phyloP scores from a whole-genome alignment of 768 basidiomycete species.

The Boletus huronensis region DNA sequence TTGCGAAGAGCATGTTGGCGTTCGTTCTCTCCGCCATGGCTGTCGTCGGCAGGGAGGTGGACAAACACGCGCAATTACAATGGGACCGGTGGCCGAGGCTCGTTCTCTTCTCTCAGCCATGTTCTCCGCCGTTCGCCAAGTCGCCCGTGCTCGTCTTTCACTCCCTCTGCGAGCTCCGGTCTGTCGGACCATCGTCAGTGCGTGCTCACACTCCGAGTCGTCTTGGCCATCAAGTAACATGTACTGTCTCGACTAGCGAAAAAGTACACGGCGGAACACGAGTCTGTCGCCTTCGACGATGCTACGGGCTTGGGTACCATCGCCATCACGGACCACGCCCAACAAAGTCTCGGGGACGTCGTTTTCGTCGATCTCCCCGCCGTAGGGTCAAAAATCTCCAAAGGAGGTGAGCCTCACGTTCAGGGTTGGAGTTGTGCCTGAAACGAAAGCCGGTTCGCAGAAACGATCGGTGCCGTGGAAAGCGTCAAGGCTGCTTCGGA shows the following conservation, averaged over 20 bases:
- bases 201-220: constrained; percentile 1
- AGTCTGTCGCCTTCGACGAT: constrained; percentile 55
- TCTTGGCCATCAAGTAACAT: neutral
- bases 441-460: constrained; percentile 36
- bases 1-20: constrained; percentile 73
- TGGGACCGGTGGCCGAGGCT: too few relatives aligned
- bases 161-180: constrained; percentile 1
- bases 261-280: constrained; percentile 52
- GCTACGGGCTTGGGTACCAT: constrained; percentile 39
- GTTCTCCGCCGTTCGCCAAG: constrained; percentile 15
- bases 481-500: constrained; percentile 97
- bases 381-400: constrained; percentile 54
- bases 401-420: constrained; percentile 63
- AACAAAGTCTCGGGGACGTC: constrained; percentile 89
- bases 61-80: constrained; percentile 19
- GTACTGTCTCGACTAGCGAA: neutral
- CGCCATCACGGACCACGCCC: constrained; percentile 89
- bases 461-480: constrained; percentile 87
- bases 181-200: constrained; percentile 27
- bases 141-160: constrained; percentile 11
- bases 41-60: constrained; percentile 10
- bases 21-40: constrained; percentile 40
- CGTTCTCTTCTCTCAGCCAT: too few relatives aligned
- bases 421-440: constrained; percentile 6
- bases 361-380: constrained; percentile 92